Percentiles rank a stretch among this genome's conserved stretches.
These are phyloP conservation scores for Marasmius tenuissimus DNA, from an alignment of 1,284 basidiomycete species.

Conservation along the genomic window DNA sequence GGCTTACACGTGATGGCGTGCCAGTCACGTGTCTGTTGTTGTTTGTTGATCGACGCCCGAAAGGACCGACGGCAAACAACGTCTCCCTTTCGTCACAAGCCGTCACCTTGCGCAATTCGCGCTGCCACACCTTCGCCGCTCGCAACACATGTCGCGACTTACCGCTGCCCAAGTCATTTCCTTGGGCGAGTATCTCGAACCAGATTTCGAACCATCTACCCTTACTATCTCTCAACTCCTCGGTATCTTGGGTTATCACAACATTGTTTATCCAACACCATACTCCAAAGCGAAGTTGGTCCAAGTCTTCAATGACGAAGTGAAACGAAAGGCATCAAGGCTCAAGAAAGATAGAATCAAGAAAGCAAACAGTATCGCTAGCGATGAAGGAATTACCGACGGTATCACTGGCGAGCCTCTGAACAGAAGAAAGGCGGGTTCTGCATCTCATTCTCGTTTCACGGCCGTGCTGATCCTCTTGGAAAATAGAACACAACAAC, in stretches of 20 bases:
- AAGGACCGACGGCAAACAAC: too few species aligned
- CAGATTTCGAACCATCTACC: slow-evolving; percentile 78
- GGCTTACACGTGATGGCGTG: too few species aligned
- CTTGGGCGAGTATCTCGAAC: slow-evolving; percentile 79
- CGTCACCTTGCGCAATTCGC: too few species aligned
- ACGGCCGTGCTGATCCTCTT: background rate
- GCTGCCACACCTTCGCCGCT: background rate
- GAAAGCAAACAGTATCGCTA: slow-evolving; percentile 67
- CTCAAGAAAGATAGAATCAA: slow-evolving; percentile 67
- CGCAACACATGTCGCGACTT: slow-evolving; percentile 61
- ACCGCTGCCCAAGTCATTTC: slow-evolving; percentile 72
- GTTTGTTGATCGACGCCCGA: too few species aligned
- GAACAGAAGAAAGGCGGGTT: slow-evolving; percentile 45
- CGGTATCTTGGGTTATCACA: slow-evolving; percentile 81
- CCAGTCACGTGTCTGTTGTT: too few species aligned
- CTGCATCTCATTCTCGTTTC: background rate
- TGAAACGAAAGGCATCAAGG: slow-evolving; percentile 62
- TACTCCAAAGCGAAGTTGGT: slow-evolving; percentile 89
- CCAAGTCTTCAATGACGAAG: slow-evolving; percentile 74
- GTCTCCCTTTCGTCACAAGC: too few species aligned
- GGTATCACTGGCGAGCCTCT: slow-evolving; percentile 72
- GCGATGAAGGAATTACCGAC: slow-evolving; percentile 78
- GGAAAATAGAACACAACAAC: slow-evolving; percentile 21
- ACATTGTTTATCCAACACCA: slow-evolving; percentile 72
- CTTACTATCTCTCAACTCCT: slow-evolving; percentile 84